Percentiles rank a stretch among this genome's conserved stretches.
Conservation (phyloP, 2,329 filamentous ascomycete genomes). For the Dichotomopilus funicola region DNA sequence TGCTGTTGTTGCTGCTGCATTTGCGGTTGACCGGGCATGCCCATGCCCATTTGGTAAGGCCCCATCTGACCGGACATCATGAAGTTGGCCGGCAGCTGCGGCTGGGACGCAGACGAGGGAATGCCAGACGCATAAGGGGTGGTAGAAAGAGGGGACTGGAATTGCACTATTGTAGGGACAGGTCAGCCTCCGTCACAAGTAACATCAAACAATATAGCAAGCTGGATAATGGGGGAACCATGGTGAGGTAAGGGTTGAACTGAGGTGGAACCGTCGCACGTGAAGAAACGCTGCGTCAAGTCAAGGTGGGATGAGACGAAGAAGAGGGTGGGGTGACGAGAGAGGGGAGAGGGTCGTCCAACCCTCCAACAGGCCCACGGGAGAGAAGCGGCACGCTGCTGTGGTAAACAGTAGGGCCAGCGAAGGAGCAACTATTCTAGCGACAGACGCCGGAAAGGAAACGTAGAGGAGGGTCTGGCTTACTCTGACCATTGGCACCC, state of each 20-base stretch:
- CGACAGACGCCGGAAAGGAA: constrained; percentile 7
- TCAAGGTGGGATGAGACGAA: background rate
- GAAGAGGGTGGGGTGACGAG: constrained; percentile 9
- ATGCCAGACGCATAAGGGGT: constrained; percentile 51
- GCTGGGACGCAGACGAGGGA: constrained; percentile 44
- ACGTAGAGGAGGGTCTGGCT: constrained; percentile 29
- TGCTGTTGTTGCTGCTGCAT: no score
- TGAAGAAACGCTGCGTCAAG: background rate
- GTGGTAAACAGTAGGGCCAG: background rate
- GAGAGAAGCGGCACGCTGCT: background rate
- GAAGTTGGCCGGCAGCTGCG: constrained; percentile 45
- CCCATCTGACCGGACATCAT: constrained; percentile 51
- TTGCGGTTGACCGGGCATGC: constrained; percentile 39
- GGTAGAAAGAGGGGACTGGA: constrained; percentile 52
- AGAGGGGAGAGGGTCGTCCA: constrained; percentile 2
- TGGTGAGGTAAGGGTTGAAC: background rate
- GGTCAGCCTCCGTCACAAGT: constrained; percentile 14
- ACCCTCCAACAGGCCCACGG: constrained; percentile 8
- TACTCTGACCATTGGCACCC: constrained; percentile 54
- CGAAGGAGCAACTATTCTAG: background rate
- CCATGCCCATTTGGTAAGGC: constrained; percentile 49
- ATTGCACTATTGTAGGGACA: constrained; percentile 40
- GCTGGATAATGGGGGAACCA: background rate
- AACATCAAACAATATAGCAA: background rate
- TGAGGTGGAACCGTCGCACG: constrained; percentile 1